Evolutionary conservation across 2,329 filamentous ascomycete species (phyloP).

Genomic region (Macrophomina pseudophaseolina): DNA sequence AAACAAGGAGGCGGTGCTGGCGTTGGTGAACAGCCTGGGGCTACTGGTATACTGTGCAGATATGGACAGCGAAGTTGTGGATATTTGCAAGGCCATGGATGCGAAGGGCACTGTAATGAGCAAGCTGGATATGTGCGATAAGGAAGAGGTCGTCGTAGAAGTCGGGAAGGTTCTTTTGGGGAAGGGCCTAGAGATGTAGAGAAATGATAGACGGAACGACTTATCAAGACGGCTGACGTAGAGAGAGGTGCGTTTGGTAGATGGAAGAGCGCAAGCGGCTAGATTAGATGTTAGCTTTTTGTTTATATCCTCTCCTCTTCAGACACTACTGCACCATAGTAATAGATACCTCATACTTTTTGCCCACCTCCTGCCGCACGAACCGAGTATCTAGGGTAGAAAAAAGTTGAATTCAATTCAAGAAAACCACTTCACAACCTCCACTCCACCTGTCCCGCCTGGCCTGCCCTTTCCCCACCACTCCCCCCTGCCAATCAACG

Average conservation of each 20-base stretch:
- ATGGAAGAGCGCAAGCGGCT: background rate
- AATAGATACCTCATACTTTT: background rate
- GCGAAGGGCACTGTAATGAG: slow-evolving; percentile 48
- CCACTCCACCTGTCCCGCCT: background rate
- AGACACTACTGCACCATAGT: background rate
- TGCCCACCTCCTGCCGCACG: background rate
- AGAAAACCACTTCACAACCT: background rate
- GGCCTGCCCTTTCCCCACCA: background rate
- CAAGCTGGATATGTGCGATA: slow-evolving; percentile 16
- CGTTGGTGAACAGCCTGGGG: slow-evolving; percentile 76
- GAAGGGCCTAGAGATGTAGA: slow-evolving; percentile 23
- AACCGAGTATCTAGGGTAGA: too few species aligned
- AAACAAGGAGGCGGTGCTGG: slow-evolving; percentile 72
- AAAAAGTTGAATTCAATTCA: background rate
- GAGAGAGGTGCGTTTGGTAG: background rate
- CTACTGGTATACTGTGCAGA: slow-evolving; percentile 74
- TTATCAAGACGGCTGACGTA: background rate
- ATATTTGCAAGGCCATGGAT: slow-evolving; percentile 79
- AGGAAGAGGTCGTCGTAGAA: slow-evolving; percentile 21
- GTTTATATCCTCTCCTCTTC: background rate
- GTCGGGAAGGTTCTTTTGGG: slow-evolving; percentile 23
- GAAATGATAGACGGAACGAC: background rate
- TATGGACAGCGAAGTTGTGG: slow-evolving; percentile 74
- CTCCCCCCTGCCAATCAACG: background rate
- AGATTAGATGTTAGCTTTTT: background rate